Base-by-base conservation (phyloP, 495 filamentous ascomycete species). In the Neurospora sp. region DNA sequence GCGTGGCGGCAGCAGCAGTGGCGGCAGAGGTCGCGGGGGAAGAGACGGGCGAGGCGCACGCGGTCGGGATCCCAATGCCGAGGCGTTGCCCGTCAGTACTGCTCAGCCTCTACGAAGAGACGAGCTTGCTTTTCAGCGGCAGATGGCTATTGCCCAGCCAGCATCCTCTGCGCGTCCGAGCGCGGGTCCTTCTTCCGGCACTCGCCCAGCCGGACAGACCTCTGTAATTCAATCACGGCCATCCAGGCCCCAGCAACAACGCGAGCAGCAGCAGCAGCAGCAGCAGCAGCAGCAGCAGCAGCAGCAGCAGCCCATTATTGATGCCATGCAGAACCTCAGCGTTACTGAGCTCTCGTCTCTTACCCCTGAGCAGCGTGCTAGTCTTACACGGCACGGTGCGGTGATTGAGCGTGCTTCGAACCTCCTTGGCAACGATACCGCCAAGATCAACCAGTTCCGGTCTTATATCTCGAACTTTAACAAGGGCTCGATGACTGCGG, bases 81-180 rank as follows among this genome's bases (percentile, higher is more conserved):
- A 98, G 71, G 83, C 93, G 35, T 78, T 94, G 18, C 93, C 94
- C 10, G 82, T 85, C 9, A 93, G 92, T 39, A 93, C 91, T 48
- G 93, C 93, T 0, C 94, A 96, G 72, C 92, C 94, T 11, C 79
- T 98, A 81, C 85, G 90, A 73, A 83, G 96, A 82, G 96, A 94
- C 75, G 93, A 99, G 79, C 82, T 97, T 38, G 96, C 96, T 40
- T 97, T 94, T 78, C 94, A 98, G 76, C 86, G 96, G 59, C 93
- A 97, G 73, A 90, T 97, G 88, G 95, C 94, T 4, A 91, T 99
- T 48, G 12, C 53, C 14, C 53, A 61, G 53, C 35, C 53, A 27
- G 14, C 53, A 35, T 35, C 53, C 27, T 7, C 53, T 61, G 53
- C 7, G 86, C 93, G 4, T 87, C 11, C 87, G 93, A 37, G 93